These are phyloP conservation scores for Tetracladium maxilliforme DNA, from an alignment of 2,329 filamentous ascomycete species.

Conservation along the genomic window DNA sequence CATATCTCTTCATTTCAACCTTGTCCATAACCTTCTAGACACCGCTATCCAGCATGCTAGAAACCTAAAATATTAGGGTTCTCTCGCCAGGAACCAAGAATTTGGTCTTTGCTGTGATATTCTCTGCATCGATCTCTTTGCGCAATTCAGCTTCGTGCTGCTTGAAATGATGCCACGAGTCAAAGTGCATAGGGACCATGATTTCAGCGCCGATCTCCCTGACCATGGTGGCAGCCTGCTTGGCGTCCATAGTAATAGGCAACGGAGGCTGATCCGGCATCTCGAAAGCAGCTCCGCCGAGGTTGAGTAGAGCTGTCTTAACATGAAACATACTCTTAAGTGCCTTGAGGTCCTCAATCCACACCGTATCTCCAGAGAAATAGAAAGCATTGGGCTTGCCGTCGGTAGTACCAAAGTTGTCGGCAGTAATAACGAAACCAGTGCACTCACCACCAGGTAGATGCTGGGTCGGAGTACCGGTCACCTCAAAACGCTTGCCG, in stretches of 20 bases:
- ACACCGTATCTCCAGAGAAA: slow-evolving; percentile 32
- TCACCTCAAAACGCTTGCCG: slow-evolving; percentile 20
- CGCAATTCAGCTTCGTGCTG: slow-evolving; percentile 16
- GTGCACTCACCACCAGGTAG: slow-evolving; percentile 26
- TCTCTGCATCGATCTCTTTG: slow-evolving; percentile 16
- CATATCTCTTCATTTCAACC: too few species aligned
- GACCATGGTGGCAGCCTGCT: slow-evolving; percentile 21
- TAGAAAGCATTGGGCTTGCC: slow-evolving; percentile 28
- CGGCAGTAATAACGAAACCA: slow-evolving; percentile 24
- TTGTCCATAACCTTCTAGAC: too few species aligned
- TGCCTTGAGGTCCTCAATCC: slow-evolving; percentile 13
- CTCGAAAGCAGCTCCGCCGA: neutral
- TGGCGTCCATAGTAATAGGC: slow-evolving; percentile 28
- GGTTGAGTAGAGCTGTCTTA: slow-evolving; percentile 1
- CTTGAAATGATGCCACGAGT: slow-evolving; percentile 28
- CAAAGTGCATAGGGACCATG: slow-evolving; percentile 30
- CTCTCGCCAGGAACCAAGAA: too few species aligned
- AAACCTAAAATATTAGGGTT: too few species aligned
- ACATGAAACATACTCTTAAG: neutral
- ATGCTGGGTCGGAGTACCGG: slow-evolving; percentile 26
- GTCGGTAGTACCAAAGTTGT: slow-evolving; percentile 20
- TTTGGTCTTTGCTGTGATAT: too few species aligned
- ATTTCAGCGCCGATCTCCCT: slow-evolving; percentile 22
- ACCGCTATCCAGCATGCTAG: too few species aligned
- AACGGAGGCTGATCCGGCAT: too few species aligned